A percentile compares a stretch with the other conserved stretches of the same genome.
Conservation (phyloP, 345 rosid genomes). For the Rhizophora apiculata region DNA sequence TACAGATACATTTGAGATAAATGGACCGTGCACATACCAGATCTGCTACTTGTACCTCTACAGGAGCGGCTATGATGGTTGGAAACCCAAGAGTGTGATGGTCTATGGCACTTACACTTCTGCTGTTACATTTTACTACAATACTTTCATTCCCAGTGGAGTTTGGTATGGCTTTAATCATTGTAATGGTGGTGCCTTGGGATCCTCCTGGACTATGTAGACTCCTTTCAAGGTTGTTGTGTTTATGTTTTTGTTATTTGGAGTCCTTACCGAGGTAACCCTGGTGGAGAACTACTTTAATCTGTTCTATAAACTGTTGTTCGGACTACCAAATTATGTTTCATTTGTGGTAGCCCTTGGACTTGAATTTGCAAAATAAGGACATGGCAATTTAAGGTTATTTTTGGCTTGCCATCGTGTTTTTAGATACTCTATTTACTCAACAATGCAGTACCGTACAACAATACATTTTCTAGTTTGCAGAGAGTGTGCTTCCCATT, state of each 20-base stretch:
- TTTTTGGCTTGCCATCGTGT: too few relatives aligned
- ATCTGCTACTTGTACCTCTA: conserved; percentile 56
- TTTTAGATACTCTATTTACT: too few relatives aligned
- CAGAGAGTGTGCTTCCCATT: too few relatives aligned
- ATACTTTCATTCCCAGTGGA: conserved; percentile 41
- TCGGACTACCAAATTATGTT: too few relatives aligned
- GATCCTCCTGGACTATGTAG: neutral
- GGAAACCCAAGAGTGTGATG: conserved; percentile 59
- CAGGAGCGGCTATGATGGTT: conserved; percentile 56
- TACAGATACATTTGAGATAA: conserved; percentile 47
- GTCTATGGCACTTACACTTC: conserved; percentile 39
- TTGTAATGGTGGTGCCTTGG: conserved; percentile 15
- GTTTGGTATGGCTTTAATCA: conserved; percentile 63
- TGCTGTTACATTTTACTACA: conserved; percentile 45
- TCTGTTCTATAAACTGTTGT: too few relatives aligned
- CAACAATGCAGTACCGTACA: too few relatives aligned
- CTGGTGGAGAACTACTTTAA: too few relatives aligned
- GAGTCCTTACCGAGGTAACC: neutral
- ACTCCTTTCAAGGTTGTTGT: too few relatives aligned
- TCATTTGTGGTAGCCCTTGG: too few relatives aligned
- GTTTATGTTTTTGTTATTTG: neutral
- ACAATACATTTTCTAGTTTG: too few relatives aligned
- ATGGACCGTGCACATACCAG: conserved; percentile 59
- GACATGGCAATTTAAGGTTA: too few relatives aligned
- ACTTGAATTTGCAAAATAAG: too few relatives aligned